phyloP scores from a whole-genome alignment of 495 filamentous ascomycete genomes.

The Penicillium bovifimosum region DNA sequence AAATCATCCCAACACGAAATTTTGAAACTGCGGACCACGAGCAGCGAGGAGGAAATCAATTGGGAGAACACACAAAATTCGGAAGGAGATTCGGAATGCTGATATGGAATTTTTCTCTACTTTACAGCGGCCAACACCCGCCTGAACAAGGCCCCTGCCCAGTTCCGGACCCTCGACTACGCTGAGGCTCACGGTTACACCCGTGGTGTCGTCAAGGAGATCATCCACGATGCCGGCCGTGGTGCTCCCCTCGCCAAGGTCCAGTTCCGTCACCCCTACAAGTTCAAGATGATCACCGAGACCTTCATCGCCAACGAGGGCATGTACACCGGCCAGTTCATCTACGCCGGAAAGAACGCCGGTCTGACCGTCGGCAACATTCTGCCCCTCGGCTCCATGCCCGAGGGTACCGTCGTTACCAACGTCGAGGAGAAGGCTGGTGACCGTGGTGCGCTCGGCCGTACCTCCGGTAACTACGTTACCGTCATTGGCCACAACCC shows the following conservation, averaged over 20 bases:
- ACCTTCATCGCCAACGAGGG: constrained; percentile 99
- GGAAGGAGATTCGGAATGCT: constrained; percentile 31
- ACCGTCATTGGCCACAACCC: constrained; percentile 98
- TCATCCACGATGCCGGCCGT: constrained; percentile 97
- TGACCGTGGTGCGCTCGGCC: constrained; percentile 90
- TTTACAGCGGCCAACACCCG: constrained; percentile 72
- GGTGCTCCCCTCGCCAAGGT: constrained; percentile 97
- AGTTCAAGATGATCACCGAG: constrained; percentile 84
- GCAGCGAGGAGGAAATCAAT: constrained; percentile 12
- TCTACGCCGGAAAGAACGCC: constrained; percentile 99
- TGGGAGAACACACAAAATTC: constrained; percentile 14
- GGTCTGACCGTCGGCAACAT: constrained; percentile 93
- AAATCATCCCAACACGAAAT: constrained; percentile 17
- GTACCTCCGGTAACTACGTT: constrained; percentile 98
- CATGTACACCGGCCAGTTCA: constrained; percentile 99
- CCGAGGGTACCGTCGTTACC: constrained; percentile 96
- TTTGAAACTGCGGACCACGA: constrained; percentile 4
- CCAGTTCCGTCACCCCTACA: constrained; percentile 89
- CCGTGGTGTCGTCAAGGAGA: constrained; percentile 95
- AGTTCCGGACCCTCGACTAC: constrained; percentile 93
- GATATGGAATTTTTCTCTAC: constrained; percentile 32
- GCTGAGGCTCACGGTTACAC: constrained; percentile 95
- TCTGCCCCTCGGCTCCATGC: constrained; percentile 85
- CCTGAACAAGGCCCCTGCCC: constrained; percentile 84
- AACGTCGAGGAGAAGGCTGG: constrained; percentile 99